Conservation (phyloP, 176 grass and related monocot genomes). For the Musa schizocarpa region DNA sequence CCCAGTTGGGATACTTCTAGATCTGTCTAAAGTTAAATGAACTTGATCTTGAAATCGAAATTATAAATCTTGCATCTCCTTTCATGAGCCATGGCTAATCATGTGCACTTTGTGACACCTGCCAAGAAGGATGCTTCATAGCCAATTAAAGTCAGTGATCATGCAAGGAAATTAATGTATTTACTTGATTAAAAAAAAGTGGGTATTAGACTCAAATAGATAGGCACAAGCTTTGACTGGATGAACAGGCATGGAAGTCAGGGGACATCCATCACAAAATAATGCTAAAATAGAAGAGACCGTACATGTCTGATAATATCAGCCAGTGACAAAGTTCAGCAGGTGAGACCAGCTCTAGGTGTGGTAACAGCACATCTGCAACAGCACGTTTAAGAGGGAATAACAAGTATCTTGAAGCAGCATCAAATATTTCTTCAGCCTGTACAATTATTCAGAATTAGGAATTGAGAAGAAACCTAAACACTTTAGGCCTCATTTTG, state of each 20-base stretch:
- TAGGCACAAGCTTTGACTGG: not conserved
- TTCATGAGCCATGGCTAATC: not conserved
- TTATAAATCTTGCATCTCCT: not conserved
- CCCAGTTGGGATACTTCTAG: not conserved
- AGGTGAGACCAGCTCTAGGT: conserved; percentile 53
- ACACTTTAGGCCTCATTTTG: not conserved
- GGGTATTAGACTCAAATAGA: not conserved
- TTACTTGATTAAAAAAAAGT: not conserved
- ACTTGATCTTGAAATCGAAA: not conserved
- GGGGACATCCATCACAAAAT: not conserved
- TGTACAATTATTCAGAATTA: conserved; percentile 12
- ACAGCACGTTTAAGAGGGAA: conserved; percentile 80
- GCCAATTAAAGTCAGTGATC: not conserved
- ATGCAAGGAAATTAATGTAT: not conserved
- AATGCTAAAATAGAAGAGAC: not conserved
- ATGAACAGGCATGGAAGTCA: not conserved
- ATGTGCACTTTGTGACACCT: not conserved
- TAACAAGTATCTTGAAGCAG: conserved; percentile 81
- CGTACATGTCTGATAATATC: conserved; percentile 89
- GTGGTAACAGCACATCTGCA: conserved; percentile 59
- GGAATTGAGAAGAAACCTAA: not conserved
- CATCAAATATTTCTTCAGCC: conserved; percentile 98
- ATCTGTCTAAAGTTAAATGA: not conserved
- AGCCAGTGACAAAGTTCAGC: conserved; percentile 88
- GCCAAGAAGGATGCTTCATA: not conserved